Conservation (phyloP, 352 stramenopile genomes). For the Phytophthora quininea region DNA sequence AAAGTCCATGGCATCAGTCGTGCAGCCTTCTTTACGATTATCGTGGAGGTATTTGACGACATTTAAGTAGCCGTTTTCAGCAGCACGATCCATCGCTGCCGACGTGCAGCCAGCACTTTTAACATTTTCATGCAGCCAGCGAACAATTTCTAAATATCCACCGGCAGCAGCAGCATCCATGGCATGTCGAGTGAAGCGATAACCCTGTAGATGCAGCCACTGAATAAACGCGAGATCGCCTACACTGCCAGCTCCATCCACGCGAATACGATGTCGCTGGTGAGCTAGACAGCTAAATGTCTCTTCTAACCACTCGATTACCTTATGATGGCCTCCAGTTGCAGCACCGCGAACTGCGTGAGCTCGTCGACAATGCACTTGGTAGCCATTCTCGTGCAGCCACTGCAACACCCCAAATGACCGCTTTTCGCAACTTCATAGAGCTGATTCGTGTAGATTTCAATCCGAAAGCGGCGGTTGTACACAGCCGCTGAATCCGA, state of each 20-base stretch:
- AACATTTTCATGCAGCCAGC: constrained; percentile 35
- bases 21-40: constrained; percentile 47
- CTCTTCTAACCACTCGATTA: constrained; percentile 39
- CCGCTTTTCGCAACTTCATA: constrained; percentile 33
- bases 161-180: constrained; percentile 35
- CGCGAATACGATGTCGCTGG: constrained; percentile 42
- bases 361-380: constrained; percentile 37
- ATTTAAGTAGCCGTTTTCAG: constrained; percentile 31
- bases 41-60: constrained; percentile 41
- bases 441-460: constrained; percentile 35
- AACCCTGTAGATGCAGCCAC: constrained; percentile 35
- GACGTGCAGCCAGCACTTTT: constrained; percentile 22
- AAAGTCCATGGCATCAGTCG: constrained; percentile 44
- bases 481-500: constrained; percentile 8
- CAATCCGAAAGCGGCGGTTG: constrained; percentile 32
- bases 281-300: constrained; percentile 20
- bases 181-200: constrained; percentile 33
- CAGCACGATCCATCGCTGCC: constrained; percentile 40
- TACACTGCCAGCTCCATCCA: constrained; percentile 33
- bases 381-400: constrained; percentile 30
- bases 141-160: constrained; percentile 31
- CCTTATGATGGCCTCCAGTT: constrained; percentile 21
- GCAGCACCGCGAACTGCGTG: constrained; percentile 38
- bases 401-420: constrained; percentile 39
- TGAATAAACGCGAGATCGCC: constrained; percentile 41